Evolutionary conservation across 805 yeast species (phyloP), one percentile per base, ranked within the genome.

Genomic region (Dipodascus geniculatus): DNA sequence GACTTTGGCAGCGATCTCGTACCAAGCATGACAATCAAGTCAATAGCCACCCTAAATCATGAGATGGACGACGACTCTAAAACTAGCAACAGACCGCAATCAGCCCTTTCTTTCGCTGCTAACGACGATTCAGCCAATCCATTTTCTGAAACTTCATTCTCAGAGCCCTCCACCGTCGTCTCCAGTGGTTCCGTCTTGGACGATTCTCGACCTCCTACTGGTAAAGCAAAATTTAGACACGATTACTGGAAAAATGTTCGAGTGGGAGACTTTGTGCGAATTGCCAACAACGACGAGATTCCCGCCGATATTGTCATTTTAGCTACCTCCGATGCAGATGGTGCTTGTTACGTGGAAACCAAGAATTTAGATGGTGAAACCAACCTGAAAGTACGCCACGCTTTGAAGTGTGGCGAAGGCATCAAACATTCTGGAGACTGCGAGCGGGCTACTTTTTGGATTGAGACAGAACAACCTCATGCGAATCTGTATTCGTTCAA

Each of bases 351-450:
- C 61, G 80, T 85, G 28, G 95, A 82, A 60, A 82, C 88, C 1
- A 80, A 82, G 58, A 82, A 82, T 60, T 68, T 83, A 53, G 88
- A 82, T 61, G 88, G 88, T 57, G 95, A 85, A 66, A 83, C 91
- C 2, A 85, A 82, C 63, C 73, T 85, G 65, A 86, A 85, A 64
- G 71, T 72, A 22, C 78, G 81, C 55, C 72, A 71, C 28, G 71
- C 85, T 3, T 63, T 86, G 35, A 71, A 71, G n/a, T 73, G 81
- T 58, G 84, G 87, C 16, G 69, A 72, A 4, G 69, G 73, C 1
- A 64, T 85, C 47, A 74, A 72, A 49, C 82, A 76, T 57, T 74
- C 87, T 1, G 65, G 69, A 22, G 90, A 85, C 60, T 70, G 85
- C 51, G 80, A 78, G 54, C 74, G 77, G 55, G 70, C 79, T 28